phyloP scores from a whole-genome alignment of 2,329 filamentous ascomycete genomes.

The Nigrograna mackinnonii region DNA sequence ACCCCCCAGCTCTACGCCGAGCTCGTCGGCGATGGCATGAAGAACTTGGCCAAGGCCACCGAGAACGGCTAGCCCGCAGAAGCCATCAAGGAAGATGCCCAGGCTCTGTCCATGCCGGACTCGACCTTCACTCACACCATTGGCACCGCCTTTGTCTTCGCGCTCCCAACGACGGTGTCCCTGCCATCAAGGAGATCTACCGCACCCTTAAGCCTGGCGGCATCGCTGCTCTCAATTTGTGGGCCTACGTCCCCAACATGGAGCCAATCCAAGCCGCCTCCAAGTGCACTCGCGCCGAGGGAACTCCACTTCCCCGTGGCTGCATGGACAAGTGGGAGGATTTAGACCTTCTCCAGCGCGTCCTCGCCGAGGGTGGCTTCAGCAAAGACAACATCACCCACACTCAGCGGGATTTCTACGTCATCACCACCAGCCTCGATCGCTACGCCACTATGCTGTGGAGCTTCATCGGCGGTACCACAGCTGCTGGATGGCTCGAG shows the following conservation, averaged over 20 bases:
- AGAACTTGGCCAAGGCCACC: constrained; percentile 4
- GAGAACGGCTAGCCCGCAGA: constrained; percentile 8
- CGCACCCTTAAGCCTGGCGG: constrained; percentile 17
- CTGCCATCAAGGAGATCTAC: constrained; percentile 13
- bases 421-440: background rate
- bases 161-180: constrained; percentile 12
- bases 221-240: constrained; percentile 8
- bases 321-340: constrained; percentile 9
- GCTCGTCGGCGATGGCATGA: constrained; percentile 7
- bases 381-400: constrained; percentile 4
- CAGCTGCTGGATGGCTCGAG: constrained; percentile 9
- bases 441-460: constrained; percentile 11
- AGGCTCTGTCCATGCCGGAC: constrained; percentile 6
- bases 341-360: constrained; percentile 1
- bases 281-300: constrained; percentile 5
- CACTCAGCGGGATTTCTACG: constrained; percentile 1
- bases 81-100: constrained; percentile 8
- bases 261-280: constrained; percentile 8
- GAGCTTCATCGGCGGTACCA: constrained; percentile 13
- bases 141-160: constrained; percentile 9
- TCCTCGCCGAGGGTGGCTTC: constrained; percentile 10
- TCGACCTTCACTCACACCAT: constrained; percentile 11
- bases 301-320: constrained; percentile 4
- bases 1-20: constrained; percentile 3
- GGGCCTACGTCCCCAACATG: constrained; percentile 12